Evolutionary conservation across 805 yeast species (phyloP).

Genomic region (Pichia occidentalis): DNA sequence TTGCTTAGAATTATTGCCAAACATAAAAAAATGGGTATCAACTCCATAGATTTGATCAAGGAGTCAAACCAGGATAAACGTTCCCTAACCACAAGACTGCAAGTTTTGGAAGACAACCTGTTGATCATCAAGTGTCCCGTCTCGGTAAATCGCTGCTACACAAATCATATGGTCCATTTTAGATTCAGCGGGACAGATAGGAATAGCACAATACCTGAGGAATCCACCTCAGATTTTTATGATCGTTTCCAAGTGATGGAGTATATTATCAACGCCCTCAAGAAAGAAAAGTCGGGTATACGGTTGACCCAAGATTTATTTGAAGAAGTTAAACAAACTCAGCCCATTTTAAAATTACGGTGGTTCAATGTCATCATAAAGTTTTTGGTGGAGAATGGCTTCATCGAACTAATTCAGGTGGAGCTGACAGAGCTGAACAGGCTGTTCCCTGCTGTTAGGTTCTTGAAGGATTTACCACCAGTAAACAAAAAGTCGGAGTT

Average conservation of each 20-base stretch:
- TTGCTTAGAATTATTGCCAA: conserved; percentile 55
- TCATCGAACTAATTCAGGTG: conserved; percentile 19
- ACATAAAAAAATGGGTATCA: conserved; percentile 48
- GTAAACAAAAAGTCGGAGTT: conserved; percentile 8
- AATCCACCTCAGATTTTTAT: conserved; percentile 5
- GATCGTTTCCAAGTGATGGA: conserved; percentile 19
- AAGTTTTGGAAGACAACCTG: conserved; percentile 43
- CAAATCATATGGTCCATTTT: conserved; percentile 46
- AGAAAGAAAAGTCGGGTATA: conserved; percentile 52
- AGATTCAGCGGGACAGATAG: conserved; percentile 30
- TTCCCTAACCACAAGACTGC: conserved; percentile 58
- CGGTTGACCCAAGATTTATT: conserved; percentile 57
- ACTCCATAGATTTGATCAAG: conserved; percentile 49
- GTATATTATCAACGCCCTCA: conserved; percentile 42
- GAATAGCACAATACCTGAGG: conserved; percentile 13
- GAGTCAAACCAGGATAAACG: conserved; percentile 65
- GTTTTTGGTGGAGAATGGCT: conserved; percentile 38
- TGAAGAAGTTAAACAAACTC: conserved; percentile 47
- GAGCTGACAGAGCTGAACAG: conserved; percentile 21
- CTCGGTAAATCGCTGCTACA: conserved; percentile 41
- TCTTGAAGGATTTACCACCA: conserved; percentile 21
- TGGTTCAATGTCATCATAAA: conserved; percentile 39
- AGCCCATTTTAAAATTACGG: conserved; percentile 29
- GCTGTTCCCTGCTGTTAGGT: conserved; percentile 22
- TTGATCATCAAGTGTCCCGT: conserved; percentile 37